Evolutionary conservation across 2,329 filamentous ascomycete species (phyloP), one percentile per base, ranked within the genome.

Genomic region (Hypocreales sp.): DNA sequence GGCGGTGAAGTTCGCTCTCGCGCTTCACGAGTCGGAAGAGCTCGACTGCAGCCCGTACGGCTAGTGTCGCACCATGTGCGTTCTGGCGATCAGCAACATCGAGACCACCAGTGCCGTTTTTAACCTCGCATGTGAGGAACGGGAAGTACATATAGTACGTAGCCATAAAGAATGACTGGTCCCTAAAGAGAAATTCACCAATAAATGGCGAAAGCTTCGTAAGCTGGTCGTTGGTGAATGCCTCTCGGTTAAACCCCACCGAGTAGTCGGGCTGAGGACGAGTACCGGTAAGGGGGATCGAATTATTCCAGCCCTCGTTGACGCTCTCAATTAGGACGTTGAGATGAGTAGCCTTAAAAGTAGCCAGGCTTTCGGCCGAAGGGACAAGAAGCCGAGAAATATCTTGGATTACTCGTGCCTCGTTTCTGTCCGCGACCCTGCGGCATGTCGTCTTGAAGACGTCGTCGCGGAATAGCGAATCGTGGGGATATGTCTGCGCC

Each of bases 121-220:
- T 62, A 1, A 63, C 57, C 38, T 67, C 56, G 38, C 51, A 60
- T 1, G 54, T 53, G 0, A 67, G 42, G 34, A 64, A 67, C 3
- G 58, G 58, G 34, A 67, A 63, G 43, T 55, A 59, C 46, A 64
- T 61, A 5, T 52, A 42, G 28, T 48, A 56, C 8, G 55, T 65
- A 7, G 38, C 52, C 46, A 59, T 56, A 28, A 64, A 60, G 34
- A 41, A 51, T 13, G 51, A 64, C 27, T 39, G 38, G 29, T 55
- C 45, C 10, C 43, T 41, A 17, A 27, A 21, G 15, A 47, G 22
- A 7, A 43, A 41, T 19, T 56, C 37, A 28, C 49, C 46, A 27
- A 58, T 36, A 24, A 53, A 54, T 6, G 51, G 50, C 6, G 39
- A 31, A 7, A 66, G 37, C 41, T 53, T 62, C 10, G 39, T 22